These are phyloP conservation scores for Polyporus tsugae DNA, from an alignment of 1,284 basidiomycete species.

Conservation along the genomic window DNA sequence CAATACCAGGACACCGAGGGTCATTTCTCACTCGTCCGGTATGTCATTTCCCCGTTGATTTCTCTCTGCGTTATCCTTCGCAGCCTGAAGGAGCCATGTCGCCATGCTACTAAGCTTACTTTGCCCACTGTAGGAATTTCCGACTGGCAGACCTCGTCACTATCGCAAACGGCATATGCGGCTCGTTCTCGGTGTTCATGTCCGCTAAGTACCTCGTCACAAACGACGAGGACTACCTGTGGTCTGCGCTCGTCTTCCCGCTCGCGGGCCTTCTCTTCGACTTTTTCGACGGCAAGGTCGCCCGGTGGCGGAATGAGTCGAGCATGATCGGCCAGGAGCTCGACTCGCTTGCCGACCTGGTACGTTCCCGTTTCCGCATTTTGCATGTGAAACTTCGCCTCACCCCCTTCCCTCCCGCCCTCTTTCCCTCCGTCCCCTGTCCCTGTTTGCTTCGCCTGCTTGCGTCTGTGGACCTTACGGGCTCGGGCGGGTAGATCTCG, in stretches of 20 bases:
- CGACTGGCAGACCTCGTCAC: constrained; percentile 98
- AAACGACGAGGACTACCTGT: constrained; percentile 83
- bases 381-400: constrained; percentile 19
- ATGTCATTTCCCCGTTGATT: constrained; percentile 28
- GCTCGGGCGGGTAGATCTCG: constrained; percentile 71
- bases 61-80: constrained; percentile 16
- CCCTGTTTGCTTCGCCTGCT: not conserved
- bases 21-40: constrained; percentile 97
- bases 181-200: constrained; percentile 94
- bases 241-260: constrained; percentile 89
- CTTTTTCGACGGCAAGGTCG: constrained; percentile 97
- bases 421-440: constrained; percentile 7
- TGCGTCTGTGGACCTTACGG: not conserved
- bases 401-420: constrained; percentile 13
- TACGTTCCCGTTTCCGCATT: constrained; percentile 48
- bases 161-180: constrained; percentile 99
- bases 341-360: constrained; percentile 95
- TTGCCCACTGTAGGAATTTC: constrained; percentile 80
- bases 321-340: constrained; percentile 99
- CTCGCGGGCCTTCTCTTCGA: constrained; percentile 98
- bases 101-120: not conserved
- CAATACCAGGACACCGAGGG: constrained; percentile 91
- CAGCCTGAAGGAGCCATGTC: not conserved
- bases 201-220: constrained; percentile 90
- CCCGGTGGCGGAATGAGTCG: constrained; percentile 94